phyloP scores from a whole-genome alignment of 1,284 basidiomycete genomes.

The Malassezia slooffiae region DNA sequence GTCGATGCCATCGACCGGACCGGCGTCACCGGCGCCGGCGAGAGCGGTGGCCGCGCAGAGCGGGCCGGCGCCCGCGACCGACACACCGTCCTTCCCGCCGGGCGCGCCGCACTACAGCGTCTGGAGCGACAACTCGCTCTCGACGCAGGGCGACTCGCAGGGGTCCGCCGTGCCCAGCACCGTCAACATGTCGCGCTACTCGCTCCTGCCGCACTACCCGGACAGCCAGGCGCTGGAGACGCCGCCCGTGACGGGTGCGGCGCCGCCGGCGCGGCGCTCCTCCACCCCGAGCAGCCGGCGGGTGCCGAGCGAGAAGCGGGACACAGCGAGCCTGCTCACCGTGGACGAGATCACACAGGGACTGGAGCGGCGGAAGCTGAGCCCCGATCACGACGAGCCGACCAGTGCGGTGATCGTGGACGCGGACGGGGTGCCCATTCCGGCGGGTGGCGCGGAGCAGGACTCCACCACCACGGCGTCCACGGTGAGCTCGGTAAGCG shows the following conservation, averaged over 20 bases:
- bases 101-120: too few relatives aligned
- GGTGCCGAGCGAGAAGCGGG: conserved; percentile 58
- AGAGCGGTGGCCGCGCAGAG: too few relatives aligned
- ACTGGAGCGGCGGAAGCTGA: conserved; percentile 69
- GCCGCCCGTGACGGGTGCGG: not conserved
- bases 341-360: conserved; percentile 96
- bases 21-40: too few relatives aligned
- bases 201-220: too few relatives aligned
- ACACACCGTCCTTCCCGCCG: too few relatives aligned
- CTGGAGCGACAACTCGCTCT: too few relatives aligned
- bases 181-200: too few relatives aligned
- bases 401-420: conserved; percentile 31
- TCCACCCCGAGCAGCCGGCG: not conserved
- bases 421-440: conserved; percentile 43
- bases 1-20: too few relatives aligned
- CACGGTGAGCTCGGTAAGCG: not conserved
- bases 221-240: not conserved
- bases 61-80: too few relatives aligned
- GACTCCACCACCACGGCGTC: not conserved
- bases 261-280: not conserved
- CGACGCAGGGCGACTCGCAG: conserved; percentile 4
- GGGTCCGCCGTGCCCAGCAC: too few relatives aligned
- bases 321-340: conserved; percentile 81
- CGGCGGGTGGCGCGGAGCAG: conserved; percentile 1
- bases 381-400: conserved; percentile 33